These are phyloP conservation scores for Parathielavia hyrcaniae DNA, from an alignment of 495 filamentous ascomycete species.

Conservation along the genomic window DNA sequence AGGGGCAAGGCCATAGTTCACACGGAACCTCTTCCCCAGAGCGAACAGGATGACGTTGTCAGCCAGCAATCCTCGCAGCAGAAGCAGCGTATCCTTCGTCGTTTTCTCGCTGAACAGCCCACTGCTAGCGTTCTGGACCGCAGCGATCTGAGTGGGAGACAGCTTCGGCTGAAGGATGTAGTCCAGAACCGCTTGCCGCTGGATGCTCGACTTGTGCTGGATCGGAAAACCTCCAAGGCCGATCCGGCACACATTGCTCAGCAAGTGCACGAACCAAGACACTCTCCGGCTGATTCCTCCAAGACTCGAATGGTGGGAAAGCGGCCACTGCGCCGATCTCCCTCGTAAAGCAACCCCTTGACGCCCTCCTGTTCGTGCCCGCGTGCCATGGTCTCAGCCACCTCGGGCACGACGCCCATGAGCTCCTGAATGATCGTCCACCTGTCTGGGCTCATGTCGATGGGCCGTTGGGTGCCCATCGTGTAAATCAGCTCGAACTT, in stretches of 20 bases:
- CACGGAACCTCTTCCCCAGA: constrained; percentile 57
- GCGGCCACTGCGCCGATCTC: constrained; percentile 18
- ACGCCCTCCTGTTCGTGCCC: constrained; percentile 33
- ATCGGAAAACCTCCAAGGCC: constrained; percentile 41
- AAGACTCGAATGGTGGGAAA: constrained; percentile 45
- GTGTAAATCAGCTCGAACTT: constrained; percentile 63
- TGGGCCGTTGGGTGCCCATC: constrained; percentile 49
- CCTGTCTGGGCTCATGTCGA: constrained; percentile 53
- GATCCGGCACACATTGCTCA: constrained; percentile 32
- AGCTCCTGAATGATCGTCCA: constrained; percentile 57
- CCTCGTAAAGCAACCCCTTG: constrained; percentile 19
- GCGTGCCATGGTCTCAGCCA: constrained; percentile 25
- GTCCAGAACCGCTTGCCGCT: constrained; percentile 35
- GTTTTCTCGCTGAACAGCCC: constrained; percentile 33
- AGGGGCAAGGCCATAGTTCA: constrained; percentile 58
- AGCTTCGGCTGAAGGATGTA: constrained; percentile 41
- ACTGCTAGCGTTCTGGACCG: constrained; percentile 31
- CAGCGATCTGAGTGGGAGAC: constrained; percentile 26
- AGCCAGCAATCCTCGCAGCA: constrained; percentile 58
- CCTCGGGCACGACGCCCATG: constrained; percentile 30
- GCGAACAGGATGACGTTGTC: constrained; percentile 49
- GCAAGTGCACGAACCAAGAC: constrained; percentile 31
- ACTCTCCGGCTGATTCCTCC: constrained; percentile 28
- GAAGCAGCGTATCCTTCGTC: constrained; percentile 41
- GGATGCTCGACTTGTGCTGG: constrained; percentile 31